Percentiles rank a stretch among this genome's conserved stretches.
These are phyloP conservation scores for Vanrija sp. DNA, from an alignment of 1,284 basidiomycete genomes.

Conservation along the genomic window DNA sequence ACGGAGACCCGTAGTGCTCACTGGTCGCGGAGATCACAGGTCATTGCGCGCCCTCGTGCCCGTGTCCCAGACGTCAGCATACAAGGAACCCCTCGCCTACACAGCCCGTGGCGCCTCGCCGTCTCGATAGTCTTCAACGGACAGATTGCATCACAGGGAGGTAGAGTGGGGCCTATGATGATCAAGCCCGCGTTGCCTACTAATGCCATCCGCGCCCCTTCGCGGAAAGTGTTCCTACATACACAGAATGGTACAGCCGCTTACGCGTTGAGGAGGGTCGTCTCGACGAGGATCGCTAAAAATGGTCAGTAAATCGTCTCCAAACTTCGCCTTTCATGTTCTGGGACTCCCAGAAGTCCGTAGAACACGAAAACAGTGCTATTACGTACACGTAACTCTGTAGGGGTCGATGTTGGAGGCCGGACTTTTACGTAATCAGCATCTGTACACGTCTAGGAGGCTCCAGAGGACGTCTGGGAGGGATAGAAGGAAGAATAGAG, in stretches of 20 bases:
- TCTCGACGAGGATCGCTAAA: slow-evolving; percentile 84
- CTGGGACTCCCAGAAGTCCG: neutral
- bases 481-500: neutral
- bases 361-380: neutral
- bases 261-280: slow-evolving; percentile 56
- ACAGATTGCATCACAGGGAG: too few relatives aligned
- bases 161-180: too few relatives aligned
- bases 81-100: too few relatives aligned
- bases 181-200: too few relatives aligned
- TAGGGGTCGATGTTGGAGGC: slow-evolving; percentile 97
- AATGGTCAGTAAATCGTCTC: slow-evolving; percentile 11
- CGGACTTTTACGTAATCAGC: slow-evolving; percentile 58
- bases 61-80: too few relatives aligned
- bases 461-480: neutral
- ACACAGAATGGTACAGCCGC: neutral
- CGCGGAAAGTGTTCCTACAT: slow-evolving; percentile 1
- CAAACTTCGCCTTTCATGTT: too few relatives aligned
- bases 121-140: too few relatives aligned
- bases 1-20: too few relatives aligned
- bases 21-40: too few relatives aligned
- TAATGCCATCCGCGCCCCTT: neutral
- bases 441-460: too few relatives aligned
- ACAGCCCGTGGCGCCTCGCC: too few relatives aligned
- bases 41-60: too few relatives aligned
- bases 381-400: slow-evolving; percentile 57